phyloP scores from a whole-genome alignment of 2,329 filamentous ascomycete species.

The Neospermospora avenae region DNA sequence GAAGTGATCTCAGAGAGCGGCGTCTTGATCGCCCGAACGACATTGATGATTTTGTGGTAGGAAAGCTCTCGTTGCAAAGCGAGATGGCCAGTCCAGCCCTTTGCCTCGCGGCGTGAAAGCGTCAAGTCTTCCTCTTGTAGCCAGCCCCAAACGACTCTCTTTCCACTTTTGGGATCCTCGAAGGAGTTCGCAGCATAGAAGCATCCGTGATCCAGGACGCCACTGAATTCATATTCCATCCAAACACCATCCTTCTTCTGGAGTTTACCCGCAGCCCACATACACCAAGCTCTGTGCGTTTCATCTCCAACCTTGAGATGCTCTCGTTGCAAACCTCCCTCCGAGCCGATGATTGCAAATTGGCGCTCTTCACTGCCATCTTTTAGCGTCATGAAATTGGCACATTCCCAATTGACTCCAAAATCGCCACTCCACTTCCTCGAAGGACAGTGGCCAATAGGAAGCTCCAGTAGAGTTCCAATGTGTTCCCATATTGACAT shows the following conservation, averaged over 20 bases:
- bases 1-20: neutral
- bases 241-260: neutral
- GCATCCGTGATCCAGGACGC: conserved; percentile 17
- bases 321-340: neutral
- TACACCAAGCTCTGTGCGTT: neutral
- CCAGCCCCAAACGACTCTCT: neutral
- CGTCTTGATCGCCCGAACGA: neutral
- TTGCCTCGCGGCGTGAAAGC: neutral
- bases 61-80: conserved; percentile 19
- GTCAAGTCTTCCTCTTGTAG: neutral
- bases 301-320: neutral
- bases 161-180: neutral
- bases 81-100: conserved; percentile 22
- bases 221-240: conserved; percentile 15
- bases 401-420: neutral
- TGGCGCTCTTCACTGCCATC: neutral
- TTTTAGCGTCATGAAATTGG: neutral
- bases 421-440: neutral
- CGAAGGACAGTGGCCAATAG: neutral
- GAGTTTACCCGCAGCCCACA: no score
- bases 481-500: neutral
- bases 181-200: conserved; percentile 16
- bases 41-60: conserved; percentile 7
- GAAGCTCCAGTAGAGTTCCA: neutral
- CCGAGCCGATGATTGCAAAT: neutral